Conservation (phyloP, 2,329 filamentous ascomycete genomes). For the Xylaria sp. region DNA sequence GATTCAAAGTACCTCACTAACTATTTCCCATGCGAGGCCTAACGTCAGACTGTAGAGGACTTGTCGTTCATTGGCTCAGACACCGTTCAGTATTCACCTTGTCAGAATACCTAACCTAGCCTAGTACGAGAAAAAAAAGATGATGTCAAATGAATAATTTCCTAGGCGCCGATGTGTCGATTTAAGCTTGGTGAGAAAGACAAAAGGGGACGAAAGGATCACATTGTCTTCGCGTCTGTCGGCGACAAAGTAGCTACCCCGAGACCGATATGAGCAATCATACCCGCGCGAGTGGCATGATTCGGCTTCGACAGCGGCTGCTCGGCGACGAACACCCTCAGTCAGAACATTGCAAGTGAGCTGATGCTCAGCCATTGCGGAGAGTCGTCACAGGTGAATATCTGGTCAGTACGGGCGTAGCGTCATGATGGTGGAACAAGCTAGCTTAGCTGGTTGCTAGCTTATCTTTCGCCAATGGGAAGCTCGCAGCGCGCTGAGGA, state of each 20-base stretch:
- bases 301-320: background rate
- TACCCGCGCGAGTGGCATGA: background rate
- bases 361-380: constrained; percentile 8
- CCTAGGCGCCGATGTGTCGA: background rate
- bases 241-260: background rate
- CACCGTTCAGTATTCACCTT: background rate
- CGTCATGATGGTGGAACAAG: constrained; percentile 24
- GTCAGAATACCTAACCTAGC: background rate
- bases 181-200: background rate
- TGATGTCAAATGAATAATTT: background rate
- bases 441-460: constrained; percentile 16
- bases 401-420: background rate
- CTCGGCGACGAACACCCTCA: background rate
- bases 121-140: constrained; percentile 4
- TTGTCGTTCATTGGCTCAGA: background rate
- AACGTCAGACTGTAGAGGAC: background rate
- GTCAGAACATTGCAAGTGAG: background rate
- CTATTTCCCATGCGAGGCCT: constrained; percentile 21
- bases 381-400: constrained; percentile 20
- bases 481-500: constrained; percentile 11
- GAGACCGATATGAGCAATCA: background rate
- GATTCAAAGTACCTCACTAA: constrained; percentile 25
- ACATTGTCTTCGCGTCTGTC: background rate
- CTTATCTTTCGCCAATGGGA: constrained; percentile 41
- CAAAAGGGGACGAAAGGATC: background rate